Base-by-base conservation (phyloP, 179 eudicot species). In the Vitellaria paradoxa region DNA sequence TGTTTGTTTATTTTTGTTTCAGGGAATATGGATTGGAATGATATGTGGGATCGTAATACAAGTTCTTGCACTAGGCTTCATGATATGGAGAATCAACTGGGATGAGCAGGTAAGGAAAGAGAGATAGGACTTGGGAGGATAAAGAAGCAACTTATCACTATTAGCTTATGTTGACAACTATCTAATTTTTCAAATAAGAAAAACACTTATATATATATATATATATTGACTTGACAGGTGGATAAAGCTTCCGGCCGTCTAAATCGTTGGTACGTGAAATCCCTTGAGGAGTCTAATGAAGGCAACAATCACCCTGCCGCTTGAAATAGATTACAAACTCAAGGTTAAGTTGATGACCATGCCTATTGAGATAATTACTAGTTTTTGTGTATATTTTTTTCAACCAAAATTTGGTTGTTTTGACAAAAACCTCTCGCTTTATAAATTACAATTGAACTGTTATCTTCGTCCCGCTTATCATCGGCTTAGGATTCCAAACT, bases 31-130 rank as follows among this genome's bases (percentile, higher is more conserved):
- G 85, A 77, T 80, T 9, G 87, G 87, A 77, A 82, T 85, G 87
- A 73, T 82, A 21, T 65, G 55, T 52, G 87, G 87, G 2, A 53
- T 82, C 26, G 47, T 46, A 15, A 55, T 30, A 7, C 85, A 85
- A 21, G 50, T 82, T 26, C 6, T 78, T 70, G 71, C 75, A 37
- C 78, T 85, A 8, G 42, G 70, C 59, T 24, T 24, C 70, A 52
- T 86, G 78, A 78, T 59, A 20, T 86, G 87, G 85, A 82, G 70
- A 76, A 86, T 87, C 11, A 26, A 84, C 53, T 86, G 89, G 89
- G 84, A 86, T 68, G 71, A 79, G 45, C 84, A 86, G 84, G 89
- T 86, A 77, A 60, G 10, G 69, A 18, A 15, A 30, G 46, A 2
- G 1, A 7, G 6, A 11, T 30, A 57, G 3, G 13, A 6, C 0